Percentiles rank a stretch among this genome's conserved stretches.
phyloP scores from a whole-genome alignment of 2,329 filamentous ascomycete genomes.

The Lomentospora prolificans region DNA sequence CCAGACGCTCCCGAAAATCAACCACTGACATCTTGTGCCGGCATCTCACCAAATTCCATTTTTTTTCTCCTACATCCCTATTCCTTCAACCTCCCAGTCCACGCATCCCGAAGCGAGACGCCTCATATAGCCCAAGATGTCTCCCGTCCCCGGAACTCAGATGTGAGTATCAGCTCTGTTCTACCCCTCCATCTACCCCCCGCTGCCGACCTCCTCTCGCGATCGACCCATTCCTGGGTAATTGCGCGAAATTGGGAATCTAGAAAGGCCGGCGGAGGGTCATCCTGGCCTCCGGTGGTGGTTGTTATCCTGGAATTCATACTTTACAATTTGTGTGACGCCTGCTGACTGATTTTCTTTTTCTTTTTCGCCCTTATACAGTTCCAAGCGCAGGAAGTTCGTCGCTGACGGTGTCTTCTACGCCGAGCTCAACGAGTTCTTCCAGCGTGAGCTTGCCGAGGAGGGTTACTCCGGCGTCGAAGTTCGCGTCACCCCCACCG shows the following conservation, averaged over 20 bases:
- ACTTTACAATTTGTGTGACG: conserved; percentile 8
- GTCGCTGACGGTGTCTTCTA: conserved; percentile 99
- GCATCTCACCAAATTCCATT: conserved; percentile 2
- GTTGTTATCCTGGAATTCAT: neutral
- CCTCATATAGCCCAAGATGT: conserved; percentile 7
- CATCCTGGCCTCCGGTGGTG: neutral
- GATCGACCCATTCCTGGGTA: neutral
- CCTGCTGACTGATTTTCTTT: neutral
- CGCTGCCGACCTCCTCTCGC: neutral
- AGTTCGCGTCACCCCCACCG: conserved; percentile 98
- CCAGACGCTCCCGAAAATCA: conserved; percentile 7
- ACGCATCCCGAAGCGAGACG: conserved; percentile 4
- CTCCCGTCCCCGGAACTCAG: conserved; percentile 46
- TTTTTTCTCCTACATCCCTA: conserved; percentile 3
- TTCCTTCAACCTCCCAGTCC: neutral
- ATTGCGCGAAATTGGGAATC: neutral
- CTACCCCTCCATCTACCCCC: conserved; percentile 5
- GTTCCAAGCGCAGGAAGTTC: conserved; percentile 91
- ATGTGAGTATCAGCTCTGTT: conserved; percentile 39
- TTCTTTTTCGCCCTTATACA: conserved; percentile 24
- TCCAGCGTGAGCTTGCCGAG: conserved; percentile 99
- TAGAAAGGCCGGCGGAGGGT: neutral
- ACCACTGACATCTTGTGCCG: conserved; percentile 9
- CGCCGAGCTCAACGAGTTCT: conserved; percentile 99
- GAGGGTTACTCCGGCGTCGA: conserved; percentile 99